Percentiles rank a stretch among this genome's conserved stretches.
These are phyloP conservation scores for Tubosaeta sp. DNA, from an alignment of 768 basidiomycete genomes.

Conservation along the genomic window DNA sequence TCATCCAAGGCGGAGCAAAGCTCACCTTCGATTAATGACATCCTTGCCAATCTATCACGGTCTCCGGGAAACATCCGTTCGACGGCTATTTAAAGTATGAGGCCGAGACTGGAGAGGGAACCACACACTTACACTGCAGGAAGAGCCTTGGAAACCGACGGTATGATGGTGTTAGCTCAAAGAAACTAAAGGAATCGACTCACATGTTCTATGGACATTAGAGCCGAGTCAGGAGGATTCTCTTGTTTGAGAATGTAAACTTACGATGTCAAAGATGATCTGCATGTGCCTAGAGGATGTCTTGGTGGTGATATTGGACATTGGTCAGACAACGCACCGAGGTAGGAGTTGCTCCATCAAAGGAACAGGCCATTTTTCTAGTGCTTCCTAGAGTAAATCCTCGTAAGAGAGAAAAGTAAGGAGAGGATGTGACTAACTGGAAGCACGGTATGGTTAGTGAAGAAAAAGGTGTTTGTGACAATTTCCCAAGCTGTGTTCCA, in stretches of 20 bases:
- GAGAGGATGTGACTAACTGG: slow-evolving; percentile 48
- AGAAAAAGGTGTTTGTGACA: slow-evolving; percentile 87
- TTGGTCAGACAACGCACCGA: slow-evolving; percentile 37
- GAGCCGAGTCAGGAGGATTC: slow-evolving; percentile 13
- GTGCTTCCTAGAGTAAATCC: slow-evolving; percentile 52
- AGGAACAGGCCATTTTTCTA: slow-evolving; percentile 91
- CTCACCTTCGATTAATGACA: slow-evolving; percentile 89
- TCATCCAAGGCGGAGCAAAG: background rate
- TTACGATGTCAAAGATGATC: slow-evolving; percentile 86
- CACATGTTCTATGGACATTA: slow-evolving; percentile 34
- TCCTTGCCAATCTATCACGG: slow-evolving; percentile 69
- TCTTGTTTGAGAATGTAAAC: slow-evolving; percentile 23
- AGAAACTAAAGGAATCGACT: background rate
- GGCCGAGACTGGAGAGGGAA: background rate
- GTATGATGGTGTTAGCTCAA: background rate
- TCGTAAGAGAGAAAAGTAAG: background rate
- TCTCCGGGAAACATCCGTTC: slow-evolving; percentile 90
- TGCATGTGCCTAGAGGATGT: slow-evolving; percentile 65
- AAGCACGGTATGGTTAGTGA: slow-evolving; percentile 93
- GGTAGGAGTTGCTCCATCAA: slow-evolving; percentile 83
- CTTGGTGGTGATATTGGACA: background rate
- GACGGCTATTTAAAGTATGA: slow-evolving; percentile 48
- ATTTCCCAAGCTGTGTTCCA: slow-evolving; percentile 90
- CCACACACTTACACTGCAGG: slow-evolving; percentile 53
- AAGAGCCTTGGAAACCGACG: slow-evolving; percentile 36